Base-by-base conservation (phyloP, 495 filamentous ascomycete species). In the Ramalina peruviana region DNA sequence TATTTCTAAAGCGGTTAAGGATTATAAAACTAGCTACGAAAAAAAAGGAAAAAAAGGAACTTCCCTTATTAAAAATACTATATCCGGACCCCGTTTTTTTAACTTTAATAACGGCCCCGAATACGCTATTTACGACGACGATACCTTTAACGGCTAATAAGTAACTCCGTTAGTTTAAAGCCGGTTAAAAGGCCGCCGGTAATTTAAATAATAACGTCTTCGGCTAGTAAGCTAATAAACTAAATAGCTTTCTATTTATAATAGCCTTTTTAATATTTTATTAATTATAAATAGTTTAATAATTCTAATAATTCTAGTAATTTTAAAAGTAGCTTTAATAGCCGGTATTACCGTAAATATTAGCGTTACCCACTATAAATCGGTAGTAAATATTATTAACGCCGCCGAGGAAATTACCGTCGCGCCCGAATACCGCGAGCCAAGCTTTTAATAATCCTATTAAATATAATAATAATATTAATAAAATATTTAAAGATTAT, bases 11-110 rank as follows among this genome's bases (percentile, higher is more conserved):
- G 19, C 4, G 4, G 6, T 1, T 49, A 39, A 11, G 11, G 5
- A 49, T 49, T 27, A 49, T 39, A 3, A 49, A 40, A 36, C 43
- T 36, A 49, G 2, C 6, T 39, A 49, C 13, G 40, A 49, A 13
- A 3, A 26, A 47, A 4, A 23, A 23, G 4, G 4, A 23, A 23
- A 4, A 23, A 2, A 23, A 23, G 4, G 4, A 23, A 4, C 4
- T 23, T 23, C 2, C 4, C 2, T 23, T 23, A 23, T 23, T 23
- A 23, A 23, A 23, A 23, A 23, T 23, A 23, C 23, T 4, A 4
- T 23, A 23, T 23, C 4, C 4, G 4, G 23, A 23, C 23, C 23
- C 23, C 23, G 23, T 4, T 4, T 4, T 4, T 23, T 23, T 23
- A 23, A 23, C 23, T 23, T 4, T 4, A 2, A 49, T 11, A 49